Percentiles rank a stretch among this genome's conserved stretches.
phyloP scores from a whole-genome alignment of 140 eudicot species.

The Flaveria floridana region DNA sequence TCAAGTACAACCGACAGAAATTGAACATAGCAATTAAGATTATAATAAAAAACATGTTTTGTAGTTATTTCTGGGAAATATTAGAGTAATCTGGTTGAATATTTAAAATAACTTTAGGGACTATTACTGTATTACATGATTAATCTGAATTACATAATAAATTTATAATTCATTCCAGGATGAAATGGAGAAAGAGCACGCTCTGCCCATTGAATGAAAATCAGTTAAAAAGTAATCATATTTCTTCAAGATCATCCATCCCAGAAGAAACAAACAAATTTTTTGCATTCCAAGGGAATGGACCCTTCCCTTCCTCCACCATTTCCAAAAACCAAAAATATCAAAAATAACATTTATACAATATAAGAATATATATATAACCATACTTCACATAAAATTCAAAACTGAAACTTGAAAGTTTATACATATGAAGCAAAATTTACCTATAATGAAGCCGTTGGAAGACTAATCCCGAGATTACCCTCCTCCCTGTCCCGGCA shows the following conservation, averaged over 20 bases:
- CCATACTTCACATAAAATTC: background rate
- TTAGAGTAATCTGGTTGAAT: background rate
- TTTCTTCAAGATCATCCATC: background rate
- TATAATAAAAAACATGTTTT: background rate
- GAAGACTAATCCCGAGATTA: background rate
- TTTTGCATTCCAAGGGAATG: too few species aligned
- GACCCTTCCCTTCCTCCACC: too few species aligned
- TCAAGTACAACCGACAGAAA: too few species aligned
- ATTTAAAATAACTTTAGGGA: background rate
- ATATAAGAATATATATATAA: background rate
- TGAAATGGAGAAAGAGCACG: background rate
- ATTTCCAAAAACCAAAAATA: background rate
- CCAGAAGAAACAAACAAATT: background rate
- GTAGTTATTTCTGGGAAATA: background rate
- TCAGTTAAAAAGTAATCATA: background rate
- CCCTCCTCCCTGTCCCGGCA: background rate
- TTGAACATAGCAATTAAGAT: background rate
- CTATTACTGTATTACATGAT: background rate
- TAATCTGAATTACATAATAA: background rate
- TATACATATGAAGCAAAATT: background rate
- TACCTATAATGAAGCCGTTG: background rate
- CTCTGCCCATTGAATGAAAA: background rate
- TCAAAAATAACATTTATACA: background rate
- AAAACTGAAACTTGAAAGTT: background rate
- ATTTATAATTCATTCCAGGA: background rate